Conservation (phyloP, 139 green algal genomes). For the Penium margaritaceum region DNA sequence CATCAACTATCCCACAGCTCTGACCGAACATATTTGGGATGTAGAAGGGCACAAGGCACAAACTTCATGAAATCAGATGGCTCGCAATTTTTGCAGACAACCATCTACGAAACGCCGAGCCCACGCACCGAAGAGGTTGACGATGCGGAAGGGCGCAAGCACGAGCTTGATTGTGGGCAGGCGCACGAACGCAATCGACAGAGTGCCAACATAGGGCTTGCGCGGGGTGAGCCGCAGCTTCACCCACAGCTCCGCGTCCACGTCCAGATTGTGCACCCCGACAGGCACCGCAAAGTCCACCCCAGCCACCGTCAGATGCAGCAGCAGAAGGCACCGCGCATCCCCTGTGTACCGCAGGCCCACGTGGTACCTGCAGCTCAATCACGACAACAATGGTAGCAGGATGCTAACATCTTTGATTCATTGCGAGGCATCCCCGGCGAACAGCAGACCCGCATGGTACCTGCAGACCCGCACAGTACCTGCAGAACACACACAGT, state of each 20-base stretch:
- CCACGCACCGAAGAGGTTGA: conserved; percentile 47
- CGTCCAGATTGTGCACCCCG: conserved; percentile 82
- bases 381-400: neutral
- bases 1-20: too few relatives aligned
- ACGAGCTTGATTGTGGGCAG: conserved; percentile 71
- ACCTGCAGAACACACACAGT: too few relatives aligned
- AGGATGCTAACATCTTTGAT: too few relatives aligned
- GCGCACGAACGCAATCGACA: conserved; percentile 82
- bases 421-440: too few relatives aligned
- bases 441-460: too few relatives aligned
- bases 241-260: conserved; percentile 86
- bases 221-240: conserved; percentile 87
- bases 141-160: conserved; percentile 47
- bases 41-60: too few relatives aligned
- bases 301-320: conserved; percentile 15
- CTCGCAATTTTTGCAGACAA: too few relatives aligned
- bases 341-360: conserved; percentile 41
- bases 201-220: conserved; percentile 80
- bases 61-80: too few relatives aligned
- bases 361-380: conserved; percentile 27
- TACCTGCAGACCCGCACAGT: too few relatives aligned
- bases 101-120: conserved; percentile 3
- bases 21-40: too few relatives aligned
- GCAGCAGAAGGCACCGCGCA: conserved; percentile 31
- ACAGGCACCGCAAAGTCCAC: conserved; percentile 59